Base-by-base conservation (phyloP, 2,329 filamentous ascomycete genomes). In the Colletotrichum lindemuthianum region DNA sequence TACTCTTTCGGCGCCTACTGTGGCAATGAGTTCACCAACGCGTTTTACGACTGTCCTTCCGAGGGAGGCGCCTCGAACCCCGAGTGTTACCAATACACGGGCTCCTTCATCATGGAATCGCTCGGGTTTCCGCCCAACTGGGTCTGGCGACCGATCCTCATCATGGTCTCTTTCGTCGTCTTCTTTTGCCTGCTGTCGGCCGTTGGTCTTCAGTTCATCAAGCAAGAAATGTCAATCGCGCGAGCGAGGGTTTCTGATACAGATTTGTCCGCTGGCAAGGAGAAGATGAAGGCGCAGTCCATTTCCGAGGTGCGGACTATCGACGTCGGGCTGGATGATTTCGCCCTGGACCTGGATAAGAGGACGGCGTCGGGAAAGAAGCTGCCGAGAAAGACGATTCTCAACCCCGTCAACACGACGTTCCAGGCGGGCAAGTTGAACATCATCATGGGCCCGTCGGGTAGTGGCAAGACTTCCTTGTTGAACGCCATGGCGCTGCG, bases 401-500 rank as follows among this genome's bases (percentile, higher is more conserved):
- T 94, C 12, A 84, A 89, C 59, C 89, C 90, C 0, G 82, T 93
- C 11, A 88, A 83, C 1, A 81, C 90, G 0, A 86, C 84, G 0
- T 93, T 94, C 68, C 82, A 86, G 50, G 85, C 91, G 0, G 90
- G 90, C 0, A 80, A 85, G 12, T 73, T 94, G 12, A 93, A 93
- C 67, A 84, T 93, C 32, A 91, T 94, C 68, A 93, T 93, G 90
- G 91, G 91, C 0, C 91, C 91, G 0, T 92, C 90, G 0, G 91
- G 91, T 0, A 90, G 87, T 49, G 91, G 91, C 1, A 94, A 94
- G 74, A 93, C 90, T 0, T 91, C 89, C 0, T 79, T 93, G 1
- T 80, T 93, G 10, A 93, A 92, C 71, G 84, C 88, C 1, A 90
- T 94, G 84, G 90, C 91, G 1, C 78, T 88, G 3, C 82, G 91